Conservation (phyloP, 345 rosid species). For the Ceriops decandra region DNA sequence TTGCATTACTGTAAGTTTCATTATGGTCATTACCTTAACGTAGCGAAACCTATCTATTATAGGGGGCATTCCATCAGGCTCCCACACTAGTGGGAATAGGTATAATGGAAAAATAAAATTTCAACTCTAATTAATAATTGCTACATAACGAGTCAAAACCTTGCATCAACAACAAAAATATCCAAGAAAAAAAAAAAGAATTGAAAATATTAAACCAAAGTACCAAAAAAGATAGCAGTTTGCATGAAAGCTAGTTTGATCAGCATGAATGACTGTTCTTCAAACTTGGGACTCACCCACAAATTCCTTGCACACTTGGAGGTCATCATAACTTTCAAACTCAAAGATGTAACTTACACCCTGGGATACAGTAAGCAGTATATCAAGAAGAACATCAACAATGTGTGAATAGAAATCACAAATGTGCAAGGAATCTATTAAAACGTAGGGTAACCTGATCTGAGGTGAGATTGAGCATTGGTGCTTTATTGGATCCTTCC, state of each 20-base stretch:
- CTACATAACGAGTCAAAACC: not conserved
- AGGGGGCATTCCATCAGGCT: too few species aligned
- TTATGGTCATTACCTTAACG: too few species aligned
- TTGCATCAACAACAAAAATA: not conserved
- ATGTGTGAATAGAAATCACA: not conserved
- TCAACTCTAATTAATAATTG: not conserved
- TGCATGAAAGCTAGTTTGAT: not conserved
- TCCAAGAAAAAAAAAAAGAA: not conserved
- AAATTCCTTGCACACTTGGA: constrained; percentile 70
- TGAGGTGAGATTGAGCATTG: constrained; percentile 79
- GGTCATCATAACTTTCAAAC: constrained; percentile 75
- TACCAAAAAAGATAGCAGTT: not conserved
- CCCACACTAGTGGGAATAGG: too few species aligned
- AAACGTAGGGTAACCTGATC: constrained; percentile 43
- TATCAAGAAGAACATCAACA: not conserved
- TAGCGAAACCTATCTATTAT: too few species aligned
- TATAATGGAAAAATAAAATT: not conserved
- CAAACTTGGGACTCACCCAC: constrained; percentile 51
- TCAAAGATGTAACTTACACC: constrained; percentile 75
- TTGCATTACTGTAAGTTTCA: too few species aligned
- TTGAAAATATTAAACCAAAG: not conserved
- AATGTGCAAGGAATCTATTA: not conserved
- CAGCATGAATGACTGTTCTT: not conserved
- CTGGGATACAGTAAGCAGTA: constrained; percentile 28
- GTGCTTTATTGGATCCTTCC: constrained; percentile 77